phyloP scores from a whole-genome alignment of 1,284 basidiomycete species.

The Irpex rosettiformis region DNA sequence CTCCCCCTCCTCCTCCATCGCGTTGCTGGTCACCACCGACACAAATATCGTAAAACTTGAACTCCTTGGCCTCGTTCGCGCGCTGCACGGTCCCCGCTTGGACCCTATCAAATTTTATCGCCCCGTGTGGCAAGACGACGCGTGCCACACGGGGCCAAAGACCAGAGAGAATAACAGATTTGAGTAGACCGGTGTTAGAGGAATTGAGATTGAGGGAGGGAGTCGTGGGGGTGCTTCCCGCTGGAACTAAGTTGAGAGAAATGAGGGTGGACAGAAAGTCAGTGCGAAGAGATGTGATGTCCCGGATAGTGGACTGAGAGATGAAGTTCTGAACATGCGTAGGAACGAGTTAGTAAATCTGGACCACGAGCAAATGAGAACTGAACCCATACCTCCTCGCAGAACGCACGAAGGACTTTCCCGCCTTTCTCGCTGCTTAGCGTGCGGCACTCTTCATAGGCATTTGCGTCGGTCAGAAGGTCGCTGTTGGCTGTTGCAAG shows the following conservation, averaged over 20 bases:
- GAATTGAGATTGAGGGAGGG: conserved; percentile 57
- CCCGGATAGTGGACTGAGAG: conserved; percentile 71
- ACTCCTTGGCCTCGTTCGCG: conserved; percentile 80
- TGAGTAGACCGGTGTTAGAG: conserved; percentile 69
- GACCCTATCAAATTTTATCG: conserved; percentile 80
- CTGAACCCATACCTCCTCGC: conserved; percentile 70
- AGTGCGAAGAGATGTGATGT: conserved; percentile 74
- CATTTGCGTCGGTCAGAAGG: conserved; percentile 77
- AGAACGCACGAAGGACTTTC: conserved; percentile 61
- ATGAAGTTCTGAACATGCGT: conserved; percentile 70
- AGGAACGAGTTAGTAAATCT: background rate
- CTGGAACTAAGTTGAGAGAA: conserved; percentile 70
- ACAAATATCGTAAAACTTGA: conserved; percentile 68
- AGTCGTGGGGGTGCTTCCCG: conserved; percentile 40
- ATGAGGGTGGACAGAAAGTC: conserved; percentile 77
- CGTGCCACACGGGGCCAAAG: conserved; percentile 79
- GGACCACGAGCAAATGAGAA: background rate
- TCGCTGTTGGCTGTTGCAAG: conserved; percentile 82
- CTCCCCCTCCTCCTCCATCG: background rate
- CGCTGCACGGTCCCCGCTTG: conserved; percentile 79
- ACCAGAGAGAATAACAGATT: conserved; percentile 79
- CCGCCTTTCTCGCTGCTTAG: conserved; percentile 39
- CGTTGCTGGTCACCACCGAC: conserved; percentile 7
- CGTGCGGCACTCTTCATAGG: conserved; percentile 67
- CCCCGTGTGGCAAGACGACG: conserved; percentile 69